Evolutionary conservation across 805 yeast species (phyloP), one percentile per base, ranked within the genome.

Genomic region (Lachancea mirantina): DNA sequence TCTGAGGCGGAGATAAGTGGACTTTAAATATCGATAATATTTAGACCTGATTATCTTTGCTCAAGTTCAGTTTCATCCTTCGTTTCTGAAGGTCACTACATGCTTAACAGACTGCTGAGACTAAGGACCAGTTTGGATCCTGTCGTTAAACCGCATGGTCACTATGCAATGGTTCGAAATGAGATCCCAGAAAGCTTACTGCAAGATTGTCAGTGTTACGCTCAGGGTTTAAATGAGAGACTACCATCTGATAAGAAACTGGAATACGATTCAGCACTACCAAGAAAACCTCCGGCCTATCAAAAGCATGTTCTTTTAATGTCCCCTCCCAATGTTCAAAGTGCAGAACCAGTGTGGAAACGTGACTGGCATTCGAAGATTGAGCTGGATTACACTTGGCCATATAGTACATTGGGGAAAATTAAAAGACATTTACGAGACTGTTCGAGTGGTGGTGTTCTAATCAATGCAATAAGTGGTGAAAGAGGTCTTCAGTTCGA

Each of bases 271-370:
- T 24, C 38, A 3, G 22, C 34, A 26, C 25, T 51, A 14, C 50
- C 55, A 7, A 32, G 28, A 1, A 38, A 32, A 20, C 33, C 33
- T 14, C 59, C 57, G 1, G 30, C 19, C 3, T 52, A 46, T 21
- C 43, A 43, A 16, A 49, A 43, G 33, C 59, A 53, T 26, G 37
- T 49, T 11, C 21, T 50, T 23, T 34, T 52, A 10, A 23, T 52
- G 13, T 44, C 52, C 2, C 43, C 46, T 7, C 31, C 35, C 8
- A 38, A 43, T n/a, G 26, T 35, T 9, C 28, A 30, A 11, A 34
- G 28, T 9, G 20, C 30, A 5, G 38, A 32, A 3, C 32, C 38
- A 15, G 42, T 28, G 18, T 49, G 52, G 51, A 30, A 36, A 20
- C 15, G 38, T 4, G 24, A 31, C 8, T 53, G 59, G 59, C 45